phyloP scores from a whole-genome alignment of 164 flowering plant species.

The Sedum album region DNA sequence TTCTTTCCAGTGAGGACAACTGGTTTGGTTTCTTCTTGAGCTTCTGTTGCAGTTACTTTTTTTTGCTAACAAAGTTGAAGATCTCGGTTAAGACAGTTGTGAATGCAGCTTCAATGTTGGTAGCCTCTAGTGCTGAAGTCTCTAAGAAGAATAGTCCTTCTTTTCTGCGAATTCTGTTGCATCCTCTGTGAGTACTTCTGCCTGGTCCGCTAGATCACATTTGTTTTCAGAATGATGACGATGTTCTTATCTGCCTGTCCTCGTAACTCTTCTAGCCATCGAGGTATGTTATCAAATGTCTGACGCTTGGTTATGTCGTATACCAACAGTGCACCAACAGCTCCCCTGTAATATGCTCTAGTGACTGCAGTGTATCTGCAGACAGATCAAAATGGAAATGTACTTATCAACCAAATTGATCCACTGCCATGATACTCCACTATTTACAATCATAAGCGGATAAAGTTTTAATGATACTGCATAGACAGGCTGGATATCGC shows the following conservation, averaged over 20 bases:
- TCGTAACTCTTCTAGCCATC: slow-evolving; percentile 84
- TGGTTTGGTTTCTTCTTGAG: slow-evolving; percentile 38
- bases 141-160: slow-evolving; percentile 80
- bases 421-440: neutral
- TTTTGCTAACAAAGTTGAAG: slow-evolving; percentile 66
- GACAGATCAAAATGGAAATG: neutral
- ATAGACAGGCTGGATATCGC: too few species aligned
- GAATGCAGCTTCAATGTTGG: slow-evolving; percentile 69
- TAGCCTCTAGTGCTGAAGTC: slow-evolving; percentile 71
- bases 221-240: slow-evolving; percentile 73
- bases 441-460: neutral
- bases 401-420: neutral
- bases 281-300: slow-evolving; percentile 75
- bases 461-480: neutral
- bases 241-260: slow-evolving; percentile 85
- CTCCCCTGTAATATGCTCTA: slow-evolving; percentile 83
- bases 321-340: slow-evolving; percentile 79
- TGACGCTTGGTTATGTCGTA: slow-evolving; percentile 78
- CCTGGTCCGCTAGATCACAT: slow-evolving; percentile 54
- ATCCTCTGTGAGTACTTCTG: slow-evolving; percentile 69
- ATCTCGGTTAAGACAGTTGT: slow-evolving; percentile 63
- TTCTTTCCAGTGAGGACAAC: slow-evolving; percentile 52
- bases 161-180: slow-evolving; percentile 70
- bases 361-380: slow-evolving; percentile 78
- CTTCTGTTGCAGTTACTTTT: slow-evolving; percentile 51